Evolutionary conservation across 345 rosid genomes (phyloP).

Genomic region (Euclidium syriacum): DNA sequence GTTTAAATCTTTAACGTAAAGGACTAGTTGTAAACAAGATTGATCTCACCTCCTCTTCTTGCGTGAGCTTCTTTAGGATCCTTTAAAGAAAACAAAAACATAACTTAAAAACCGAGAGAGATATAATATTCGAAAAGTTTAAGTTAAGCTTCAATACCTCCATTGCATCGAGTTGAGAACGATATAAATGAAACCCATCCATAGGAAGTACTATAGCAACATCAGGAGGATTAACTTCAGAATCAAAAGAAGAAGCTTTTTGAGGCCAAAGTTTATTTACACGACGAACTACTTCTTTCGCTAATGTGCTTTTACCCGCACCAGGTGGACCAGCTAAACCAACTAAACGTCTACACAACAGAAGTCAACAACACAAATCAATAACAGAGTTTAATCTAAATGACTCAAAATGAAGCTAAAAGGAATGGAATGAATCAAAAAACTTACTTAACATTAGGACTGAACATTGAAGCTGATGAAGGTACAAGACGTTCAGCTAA

Average conservation of each 20-base stretch:
- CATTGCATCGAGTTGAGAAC: slow-evolving; percentile 90
- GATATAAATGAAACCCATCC: slow-evolving; percentile 95
- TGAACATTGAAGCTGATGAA: slow-evolving; percentile 49
- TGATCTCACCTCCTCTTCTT: slow-evolving; percentile 89
- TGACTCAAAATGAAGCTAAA: too few species aligned
- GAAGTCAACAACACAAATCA: neutral
- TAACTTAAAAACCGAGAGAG: neutral
- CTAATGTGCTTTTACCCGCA: slow-evolving; percentile 88
- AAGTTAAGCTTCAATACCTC: slow-evolving; percentile 49
- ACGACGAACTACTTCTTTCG: slow-evolving; percentile 62
- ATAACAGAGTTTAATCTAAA: neutral
- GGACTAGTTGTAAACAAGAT: slow-evolving; percentile 6
- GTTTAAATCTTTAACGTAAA: slow-evolving; percentile 1
- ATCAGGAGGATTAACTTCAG: slow-evolving; percentile 60
- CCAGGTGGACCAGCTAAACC: slow-evolving; percentile 97
- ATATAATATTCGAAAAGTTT: neutral
- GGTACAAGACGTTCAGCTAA: slow-evolving; percentile 65
- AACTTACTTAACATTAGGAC: slow-evolving; percentile 55
- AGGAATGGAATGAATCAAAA: neutral
- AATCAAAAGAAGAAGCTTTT: slow-evolving; percentile 56
- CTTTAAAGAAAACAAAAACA: slow-evolving; percentile 29
- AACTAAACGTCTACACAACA: slow-evolving; percentile 61
- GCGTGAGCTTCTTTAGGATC: slow-evolving; percentile 95
- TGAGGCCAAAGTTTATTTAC: slow-evolving; percentile 68
- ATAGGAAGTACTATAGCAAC: slow-evolving; percentile 81